Evolutionary conservation across 768 basidiomycete species (phyloP), one percentile per base, ranked within the genome.

Genomic region (Auriscalpium orientale): DNA sequence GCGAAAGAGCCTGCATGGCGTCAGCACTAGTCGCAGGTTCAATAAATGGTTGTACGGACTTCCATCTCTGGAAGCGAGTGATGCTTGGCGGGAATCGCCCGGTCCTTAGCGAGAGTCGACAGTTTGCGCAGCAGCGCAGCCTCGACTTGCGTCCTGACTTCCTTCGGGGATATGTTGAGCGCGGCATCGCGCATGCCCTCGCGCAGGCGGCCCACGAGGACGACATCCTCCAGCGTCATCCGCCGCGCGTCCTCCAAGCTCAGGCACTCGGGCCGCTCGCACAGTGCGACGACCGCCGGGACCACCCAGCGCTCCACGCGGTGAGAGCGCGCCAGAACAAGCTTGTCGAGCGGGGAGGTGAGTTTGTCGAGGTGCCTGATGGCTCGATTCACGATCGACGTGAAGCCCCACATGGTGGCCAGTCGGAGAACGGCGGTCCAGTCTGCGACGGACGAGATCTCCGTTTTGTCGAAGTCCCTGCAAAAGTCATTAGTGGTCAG

Each of bases 391-490:
- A 56, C 56, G 40, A 60, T 55, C 18, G 46, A 55, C 6, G 53
- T 37, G 46, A 60, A 57, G 10, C 56, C 57, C 59, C 59, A 60
- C 35, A 36, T 37, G 11, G 53, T 58, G 37, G 59, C 46, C 34
- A 60, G 50, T 35, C 51, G 56, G 12, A 60, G 51, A 22, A 60
- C 46, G 16, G 59, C 51, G 11, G 54, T 34, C 56, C 59, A 60
- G 11, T 58, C 51, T 33, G 54, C 46, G 33, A 58, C 54, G 8
- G 59, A 44, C 46, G 34, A 49, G 28, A 21, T 11, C 37, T 56
- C 56, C 13, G 8, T 43, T 4, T 16, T 45, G 34, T 60, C 21
- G 44, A 55, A 58, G 37, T 58, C 45, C 15, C 59, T 60, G 46
- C 21, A 38, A 33, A 52, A 28, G 40, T 18, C 4, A 44, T 43